Evolutionary conservation across 148 eudicot species (phyloP), one percentile per base, ranked within the genome.

Genomic region (Limonium bicolor): DNA sequence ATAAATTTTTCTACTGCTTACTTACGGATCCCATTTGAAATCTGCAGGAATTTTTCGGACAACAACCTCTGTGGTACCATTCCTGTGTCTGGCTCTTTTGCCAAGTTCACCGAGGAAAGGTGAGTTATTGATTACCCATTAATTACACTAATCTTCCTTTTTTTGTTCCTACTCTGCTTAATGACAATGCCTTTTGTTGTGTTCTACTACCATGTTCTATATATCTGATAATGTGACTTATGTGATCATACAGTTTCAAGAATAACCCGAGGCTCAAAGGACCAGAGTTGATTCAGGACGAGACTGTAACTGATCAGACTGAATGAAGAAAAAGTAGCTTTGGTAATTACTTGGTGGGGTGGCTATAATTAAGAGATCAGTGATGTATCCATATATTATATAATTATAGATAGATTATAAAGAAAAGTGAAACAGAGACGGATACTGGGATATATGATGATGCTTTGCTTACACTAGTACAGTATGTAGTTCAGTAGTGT

Each of bases 91-190:
- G 88, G 94, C 48, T 66, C 88, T 8, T 76, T 84, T 48, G 68
- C 85, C 18, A 80, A 76, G 64, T 73, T 83, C 66, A 64, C 84
- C n/a, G 72, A 78, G 55, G 72, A 68, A 53, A 76, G 84, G 94
- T 83, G 37, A 53, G 21, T 27, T 26, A 22, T 43, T 6, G 5
- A 19, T 41, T 2, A n/a, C 9, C 26, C 23, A 30, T 8, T 3
- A 5, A 43, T 4, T 12, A 20, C 5, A n/a, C 13, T 3, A 6
- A 17, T 39, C 21, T 16, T 39, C 3, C 20, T 17, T 39, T 12
- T 39, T 10, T 39, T 39, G 21, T 39, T 20, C 43, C 16, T 16
- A 12, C 9, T 17, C 43, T 16, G 20, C 18, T 15, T 39, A 12
- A 15, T 14, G 8, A 7, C 10, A 0, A 18, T 12, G 2, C 13